These are phyloP conservation scores for Ogataea pignaliae DNA, from an alignment of 805 yeast genomes.

Conservation along the genomic window DNA sequence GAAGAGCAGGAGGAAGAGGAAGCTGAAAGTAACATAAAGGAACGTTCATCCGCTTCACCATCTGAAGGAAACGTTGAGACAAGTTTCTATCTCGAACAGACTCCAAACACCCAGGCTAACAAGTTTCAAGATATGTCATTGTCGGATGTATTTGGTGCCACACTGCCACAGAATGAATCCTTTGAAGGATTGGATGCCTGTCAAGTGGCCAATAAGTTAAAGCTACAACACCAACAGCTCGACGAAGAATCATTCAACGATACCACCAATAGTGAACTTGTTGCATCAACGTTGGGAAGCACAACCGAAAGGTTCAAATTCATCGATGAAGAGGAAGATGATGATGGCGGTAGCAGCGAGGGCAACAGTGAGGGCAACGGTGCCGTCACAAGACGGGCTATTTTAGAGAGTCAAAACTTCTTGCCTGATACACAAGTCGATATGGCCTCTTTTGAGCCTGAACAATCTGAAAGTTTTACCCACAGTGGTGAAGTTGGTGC, in stretches of 20 bases:
- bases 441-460: constrained; percentile 2
- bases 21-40: constrained; percentile 2
- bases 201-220: too few species aligned
- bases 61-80: too few species aligned
- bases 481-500: constrained; percentile 25
- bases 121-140: constrained; percentile 17
- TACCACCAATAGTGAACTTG: too few species aligned
- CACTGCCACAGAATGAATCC: too few species aligned
- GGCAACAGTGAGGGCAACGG: not conserved
- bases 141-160: constrained; percentile 11
- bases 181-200: too few species aligned
- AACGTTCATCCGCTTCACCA: constrained; percentile 2
- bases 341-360: not conserved
- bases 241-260: too few species aligned
- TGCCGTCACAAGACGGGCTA: constrained; percentile 1
- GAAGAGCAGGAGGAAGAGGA: constrained; percentile 6
- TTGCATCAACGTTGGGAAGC: too few species aligned
- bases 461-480: constrained; percentile 4
- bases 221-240: too few species aligned
- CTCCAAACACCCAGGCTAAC: too few species aligned
- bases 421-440: constrained; percentile 30
- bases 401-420: constrained; percentile 27
- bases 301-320: not conserved
- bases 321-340: not conserved
- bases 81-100: too few species aligned